Conservation (phyloP, 148 eudicot genomes). For the Amaranthus hypochondriacus region DNA sequence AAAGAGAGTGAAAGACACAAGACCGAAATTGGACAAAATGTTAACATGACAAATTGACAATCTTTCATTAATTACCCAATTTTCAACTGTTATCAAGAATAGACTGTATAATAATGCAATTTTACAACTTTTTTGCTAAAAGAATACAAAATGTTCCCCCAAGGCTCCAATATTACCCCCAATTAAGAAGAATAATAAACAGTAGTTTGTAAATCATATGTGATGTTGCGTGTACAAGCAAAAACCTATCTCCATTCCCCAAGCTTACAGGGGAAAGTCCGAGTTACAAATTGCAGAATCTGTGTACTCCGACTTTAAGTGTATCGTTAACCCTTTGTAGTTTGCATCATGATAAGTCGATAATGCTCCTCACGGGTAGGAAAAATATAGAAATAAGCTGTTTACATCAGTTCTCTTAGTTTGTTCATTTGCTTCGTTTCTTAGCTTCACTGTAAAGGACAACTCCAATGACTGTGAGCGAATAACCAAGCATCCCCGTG, state of each 20-base stretch:
- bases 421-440: constrained; percentile 63
- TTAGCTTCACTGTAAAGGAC: constrained; percentile 83
- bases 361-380: constrained; percentile 11
- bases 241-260: constrained; percentile 24
- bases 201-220: constrained; percentile 15
- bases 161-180: constrained; percentile 15
- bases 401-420: neutral
- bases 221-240: constrained; percentile 25
- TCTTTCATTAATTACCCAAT: constrained; percentile 25
- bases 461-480: constrained; percentile 76
- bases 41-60: neutral
- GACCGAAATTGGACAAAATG: neutral
- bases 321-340: constrained; percentile 10
- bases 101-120: constrained; percentile 24
- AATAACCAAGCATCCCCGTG: constrained; percentile 83
- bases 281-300: constrained; percentile 20
- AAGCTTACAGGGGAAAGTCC: constrained; percentile 13
- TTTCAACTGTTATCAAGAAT: constrained; percentile 15
- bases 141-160: constrained; percentile 27
- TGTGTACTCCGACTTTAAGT: constrained; percentile 4
- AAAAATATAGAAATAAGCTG: constrained; percentile 11
- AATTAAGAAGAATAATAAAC: constrained; percentile 23
- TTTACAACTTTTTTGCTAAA: constrained; percentile 35
- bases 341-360: constrained; percentile 20
- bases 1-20: neutral